Evolutionary conservation across 305 asterid genomes (phyloP), one percentile per base, ranked within the genome.

Genomic region (Fraxinus albicans): DNA sequence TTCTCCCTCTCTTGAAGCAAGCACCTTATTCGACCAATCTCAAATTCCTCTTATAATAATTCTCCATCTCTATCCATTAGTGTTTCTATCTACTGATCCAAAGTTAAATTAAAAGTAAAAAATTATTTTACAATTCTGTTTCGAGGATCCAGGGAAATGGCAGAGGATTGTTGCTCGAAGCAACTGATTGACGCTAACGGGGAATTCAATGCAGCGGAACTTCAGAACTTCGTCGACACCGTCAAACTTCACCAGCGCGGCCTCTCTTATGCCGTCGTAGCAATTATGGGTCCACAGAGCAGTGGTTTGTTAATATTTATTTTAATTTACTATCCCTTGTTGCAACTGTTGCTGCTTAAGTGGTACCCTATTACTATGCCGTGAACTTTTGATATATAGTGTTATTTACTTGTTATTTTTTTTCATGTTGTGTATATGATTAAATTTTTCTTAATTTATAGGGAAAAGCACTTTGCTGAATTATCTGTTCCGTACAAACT

Each of bases 281-380:
- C 96, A 4, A 88, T 92, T 77, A 89, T 92, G 94, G 96, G 96
- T 2, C 91, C 93, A 3, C 96, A 90, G 84, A 89, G 94, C 85
- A 92, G 94, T 55, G 96, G 94, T 91, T 83, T 3, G 36, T 78
- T 12, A 65, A 23, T 31, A 7, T 65, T 86, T 70, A 23, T 23
- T 31, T 70, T 12, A 29, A 27, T 69, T 69, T 75, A 38, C 23
- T 73, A 17, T 73, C 10, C 8, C 35, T 60, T 23, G 70, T 75
- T 55, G 38, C 23, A 21, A 67, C 17, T 67, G 8, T 70, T 7
- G 69, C 23, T 13, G 80, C 33, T 17, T 55, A 34, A 23, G 38
- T 73, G 7, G 10, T 25, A 29, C n/a, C 73, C 73, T 67, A 25
- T 67, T 15, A 67, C 35, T 1, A 23, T 23, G 73, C 73, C 15